Evolutionary conservation across 1,284 basidiomycete genomes (phyloP).

Genomic region (Trichosporon inkin): DNA sequence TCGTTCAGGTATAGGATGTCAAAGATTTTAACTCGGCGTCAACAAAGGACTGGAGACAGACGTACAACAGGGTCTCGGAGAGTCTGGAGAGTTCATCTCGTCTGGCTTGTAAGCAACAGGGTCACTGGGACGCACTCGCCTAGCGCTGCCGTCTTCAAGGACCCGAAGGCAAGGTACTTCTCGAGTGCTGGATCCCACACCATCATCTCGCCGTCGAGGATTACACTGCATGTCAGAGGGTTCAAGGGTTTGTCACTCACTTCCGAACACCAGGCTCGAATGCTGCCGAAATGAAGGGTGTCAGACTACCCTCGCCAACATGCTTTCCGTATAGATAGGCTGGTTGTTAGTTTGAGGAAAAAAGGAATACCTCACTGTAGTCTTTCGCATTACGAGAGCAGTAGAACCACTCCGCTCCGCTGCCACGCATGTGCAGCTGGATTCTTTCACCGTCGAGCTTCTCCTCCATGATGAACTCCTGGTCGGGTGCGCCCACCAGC

Average conservation of each 20-base stretch:
- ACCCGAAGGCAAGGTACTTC: constrained; percentile 82
- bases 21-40: constrained; percentile 77
- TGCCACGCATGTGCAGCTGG: constrained; percentile 83
- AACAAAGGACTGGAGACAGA: constrained; percentile 19
- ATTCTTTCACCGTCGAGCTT: constrained; percentile 94
- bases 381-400: constrained; percentile 90
- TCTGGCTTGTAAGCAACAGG: constrained; percentile 52
- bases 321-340: constrained; percentile 78
- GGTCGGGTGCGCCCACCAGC: constrained; percentile 63
- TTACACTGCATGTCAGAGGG: constrained; percentile 58
- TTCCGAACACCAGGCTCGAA: constrained; percentile 72
- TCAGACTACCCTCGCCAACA: constrained; percentile 72
- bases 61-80: constrained; percentile 82
- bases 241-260: constrained; percentile 54
- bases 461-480: constrained; percentile 83
- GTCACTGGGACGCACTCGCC: constrained; percentile 53
- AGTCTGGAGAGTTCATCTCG: constrained; percentile 63
- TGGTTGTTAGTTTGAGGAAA: constrained; percentile 5
- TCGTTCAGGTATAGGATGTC: constrained; percentile 80
- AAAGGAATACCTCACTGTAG: constrained; percentile 59
- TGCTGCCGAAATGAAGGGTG: constrained; percentile 69
- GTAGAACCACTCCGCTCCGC: constrained; percentile 71
- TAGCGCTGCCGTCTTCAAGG: constrained; percentile 79
- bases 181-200: constrained; percentile 88
- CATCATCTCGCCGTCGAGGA: constrained; percentile 93